Evolutionary conservation across 306 rosid species (phyloP).

Genomic region (Rosa persica): DNA sequence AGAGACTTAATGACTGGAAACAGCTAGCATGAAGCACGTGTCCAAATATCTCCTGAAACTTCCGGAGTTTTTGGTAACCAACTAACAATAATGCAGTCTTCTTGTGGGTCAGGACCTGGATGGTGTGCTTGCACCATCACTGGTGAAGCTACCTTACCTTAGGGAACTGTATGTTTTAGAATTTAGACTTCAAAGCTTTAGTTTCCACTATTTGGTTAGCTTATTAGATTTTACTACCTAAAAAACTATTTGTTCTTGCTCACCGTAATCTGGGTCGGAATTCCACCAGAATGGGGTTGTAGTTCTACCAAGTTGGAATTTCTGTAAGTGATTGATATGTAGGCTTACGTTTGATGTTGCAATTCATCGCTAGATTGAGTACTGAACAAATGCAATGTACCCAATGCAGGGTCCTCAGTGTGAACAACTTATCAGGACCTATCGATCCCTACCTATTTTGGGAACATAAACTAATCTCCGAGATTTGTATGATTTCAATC

Average conservation of each 20-base stretch:
- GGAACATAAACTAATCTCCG: slow-evolving; percentile 27
- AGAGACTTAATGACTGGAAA: no score
- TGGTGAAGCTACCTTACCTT: slow-evolving; percentile 28
- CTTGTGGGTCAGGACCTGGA: slow-evolving; percentile 31
- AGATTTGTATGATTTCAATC: slow-evolving; percentile 22
- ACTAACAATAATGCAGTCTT: neutral
- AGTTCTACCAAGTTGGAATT: slow-evolving; percentile 27
- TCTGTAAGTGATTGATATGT: slow-evolving; percentile 18
- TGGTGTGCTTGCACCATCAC: slow-evolving; percentile 34
- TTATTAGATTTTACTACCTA: neutral
- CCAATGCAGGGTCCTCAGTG: slow-evolving; percentile 22
- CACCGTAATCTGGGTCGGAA: slow-evolving; percentile 17
- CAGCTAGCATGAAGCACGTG: no score
- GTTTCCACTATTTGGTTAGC: neutral
- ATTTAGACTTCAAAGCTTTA: neutral
- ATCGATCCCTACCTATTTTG: slow-evolving; percentile 31
- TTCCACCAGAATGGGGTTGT: slow-evolving; percentile 31
- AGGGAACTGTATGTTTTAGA: slow-evolving; percentile 19
- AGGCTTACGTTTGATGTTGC: neutral
- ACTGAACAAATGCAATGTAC: neutral
- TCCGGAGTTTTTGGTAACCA: no score
- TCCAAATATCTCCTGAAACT: no score
- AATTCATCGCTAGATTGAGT: neutral
- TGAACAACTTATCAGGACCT: slow-evolving; percentile 34
- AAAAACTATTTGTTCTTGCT: neutral